phyloP scores from a whole-genome alignment of 441 rosid species.

The Manihot esculenta region DNA sequence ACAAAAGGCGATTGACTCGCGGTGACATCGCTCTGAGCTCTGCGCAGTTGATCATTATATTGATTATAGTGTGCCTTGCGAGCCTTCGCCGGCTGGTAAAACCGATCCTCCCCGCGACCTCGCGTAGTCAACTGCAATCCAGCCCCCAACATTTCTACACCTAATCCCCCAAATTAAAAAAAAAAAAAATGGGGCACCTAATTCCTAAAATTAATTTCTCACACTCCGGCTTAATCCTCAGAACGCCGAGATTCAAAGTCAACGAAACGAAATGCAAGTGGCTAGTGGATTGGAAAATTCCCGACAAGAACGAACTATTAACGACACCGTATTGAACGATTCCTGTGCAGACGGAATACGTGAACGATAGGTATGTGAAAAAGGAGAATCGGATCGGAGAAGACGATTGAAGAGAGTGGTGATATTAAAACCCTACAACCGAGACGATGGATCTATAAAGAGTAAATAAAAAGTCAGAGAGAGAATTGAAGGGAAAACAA shows the following conservation, averaged over 20 bases:
- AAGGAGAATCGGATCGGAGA: slow-evolving; percentile 4
- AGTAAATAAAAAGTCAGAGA: slow-evolving; percentile 4
- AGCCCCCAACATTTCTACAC: slow-evolving; percentile 50
- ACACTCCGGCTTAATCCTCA: not conserved
- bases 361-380: not conserved
- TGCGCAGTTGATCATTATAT: slow-evolving; percentile 38
- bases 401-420: not conserved
- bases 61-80: slow-evolving; percentile 37
- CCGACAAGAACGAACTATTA: not conserved
- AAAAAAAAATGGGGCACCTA: not conserved
- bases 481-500: slow-evolving; percentile 1
- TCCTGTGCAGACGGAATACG: not conserved
- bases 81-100: slow-evolving; percentile 39
- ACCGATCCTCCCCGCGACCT: slow-evolving; percentile 53
- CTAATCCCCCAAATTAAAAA: not conserved
- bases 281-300: not conserved
- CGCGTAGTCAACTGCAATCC: slow-evolving; percentile 54
- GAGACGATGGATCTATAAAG: slow-evolving; percentile 12
- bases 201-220: not conserved
- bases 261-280: slow-evolving; percentile 5
- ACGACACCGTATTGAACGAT: not conserved
- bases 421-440: slow-evolving; percentile 12
- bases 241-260: slow-evolving; percentile 7
- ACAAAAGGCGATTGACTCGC: slow-evolving; percentile 25
- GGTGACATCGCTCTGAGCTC: slow-evolving; percentile 46